Conservation (phyloP, 2,329 filamentous ascomycete genomes). For the Epichloe baconii region DNA sequence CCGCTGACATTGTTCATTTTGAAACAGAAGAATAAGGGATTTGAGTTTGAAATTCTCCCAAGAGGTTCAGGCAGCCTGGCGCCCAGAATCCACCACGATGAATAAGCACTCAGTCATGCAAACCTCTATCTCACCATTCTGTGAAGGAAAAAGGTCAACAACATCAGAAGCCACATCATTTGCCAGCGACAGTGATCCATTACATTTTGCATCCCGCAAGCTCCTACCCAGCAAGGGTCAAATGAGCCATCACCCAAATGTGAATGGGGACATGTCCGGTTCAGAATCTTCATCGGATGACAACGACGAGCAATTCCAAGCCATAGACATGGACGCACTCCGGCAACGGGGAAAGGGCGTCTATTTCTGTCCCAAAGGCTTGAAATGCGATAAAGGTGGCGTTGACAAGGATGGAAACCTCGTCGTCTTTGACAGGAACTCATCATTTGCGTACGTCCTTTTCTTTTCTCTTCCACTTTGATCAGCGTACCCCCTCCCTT, state of each 20-base stretch:
- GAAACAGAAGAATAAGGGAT: slow-evolving; percentile 22
- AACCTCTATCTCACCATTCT: slow-evolving; percentile 12
- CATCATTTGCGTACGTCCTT: slow-evolving; percentile 24
- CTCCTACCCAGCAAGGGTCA: slow-evolving; percentile 10
- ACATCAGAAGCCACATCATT: slow-evolving; percentile 8
- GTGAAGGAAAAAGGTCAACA: slow-evolving; percentile 9
- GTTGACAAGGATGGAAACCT: slow-evolving; percentile 25
- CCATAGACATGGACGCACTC: slow-evolving; percentile 26
- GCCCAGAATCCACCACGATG: slow-evolving; percentile 8
- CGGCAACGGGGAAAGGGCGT: slow-evolving; percentile 26
- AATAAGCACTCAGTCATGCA: slow-evolving; percentile 9
- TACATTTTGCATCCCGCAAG: slow-evolving; percentile 12
- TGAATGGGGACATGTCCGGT: slow-evolving; percentile 8
- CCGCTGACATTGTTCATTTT: neutral
- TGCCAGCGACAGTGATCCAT: slow-evolving; percentile 11
- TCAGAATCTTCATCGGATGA: slow-evolving; percentile 17
- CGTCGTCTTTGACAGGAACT: slow-evolving; percentile 28
- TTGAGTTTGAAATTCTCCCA: slow-evolving; percentile 21
- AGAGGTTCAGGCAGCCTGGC: slow-evolving; percentile 22
- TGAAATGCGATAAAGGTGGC: slow-evolving; percentile 26
- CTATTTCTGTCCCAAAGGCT: slow-evolving; percentile 23
- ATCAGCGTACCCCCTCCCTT: neutral
- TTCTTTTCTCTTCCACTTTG: neutral
- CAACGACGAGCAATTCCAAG: slow-evolving; percentile 21
- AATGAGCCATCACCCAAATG: slow-evolving; percentile 6